Evolutionary conservation across 106 monocot species (phyloP).

Genomic region (Iris macrosiphon): DNA sequence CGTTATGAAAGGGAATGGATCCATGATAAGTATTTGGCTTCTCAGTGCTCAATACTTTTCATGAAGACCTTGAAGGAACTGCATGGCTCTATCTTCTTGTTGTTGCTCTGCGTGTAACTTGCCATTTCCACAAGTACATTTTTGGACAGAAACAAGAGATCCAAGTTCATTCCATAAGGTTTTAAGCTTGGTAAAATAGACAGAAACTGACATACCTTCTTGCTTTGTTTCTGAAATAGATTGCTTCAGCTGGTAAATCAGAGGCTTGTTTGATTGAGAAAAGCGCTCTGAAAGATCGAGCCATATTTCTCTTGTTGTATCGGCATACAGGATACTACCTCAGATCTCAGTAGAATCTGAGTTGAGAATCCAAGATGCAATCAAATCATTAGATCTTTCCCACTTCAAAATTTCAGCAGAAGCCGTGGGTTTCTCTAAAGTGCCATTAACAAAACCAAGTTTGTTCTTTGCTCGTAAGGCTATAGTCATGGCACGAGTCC

Average conservation of each 20-base stretch:
- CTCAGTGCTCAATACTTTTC: not conserved
- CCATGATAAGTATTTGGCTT: not conserved
- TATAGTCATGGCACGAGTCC: no score
- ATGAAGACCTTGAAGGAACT: not conserved
- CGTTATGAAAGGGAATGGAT: not conserved
- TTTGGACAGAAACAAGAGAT: not conserved
- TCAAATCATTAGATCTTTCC: slow-evolving; percentile 5
- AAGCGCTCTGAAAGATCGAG: not conserved
- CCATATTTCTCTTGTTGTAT: not conserved
- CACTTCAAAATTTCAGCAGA: not conserved
- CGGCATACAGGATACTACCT: not conserved
- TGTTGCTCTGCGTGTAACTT: no score
- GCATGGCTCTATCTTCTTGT: not conserved
- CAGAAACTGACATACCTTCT: not conserved
- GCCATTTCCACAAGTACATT: not conserved
- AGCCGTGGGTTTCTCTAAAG: no score
- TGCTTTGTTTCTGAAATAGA: not conserved
- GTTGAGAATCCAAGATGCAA: not conserved
- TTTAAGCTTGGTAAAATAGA: not conserved
- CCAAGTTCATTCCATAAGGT: not conserved
- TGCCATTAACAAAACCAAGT: no score
- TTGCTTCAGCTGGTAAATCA: not conserved
- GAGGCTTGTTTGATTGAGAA: not conserved
- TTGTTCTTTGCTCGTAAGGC: no score
- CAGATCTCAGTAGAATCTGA: not conserved